A percentile compares a stretch with the other conserved stretches of the same genome.
phyloP scores from a whole-genome alignment of 176 grass and related monocot genomes.

The Chrysopogon serrulatus region DNA sequence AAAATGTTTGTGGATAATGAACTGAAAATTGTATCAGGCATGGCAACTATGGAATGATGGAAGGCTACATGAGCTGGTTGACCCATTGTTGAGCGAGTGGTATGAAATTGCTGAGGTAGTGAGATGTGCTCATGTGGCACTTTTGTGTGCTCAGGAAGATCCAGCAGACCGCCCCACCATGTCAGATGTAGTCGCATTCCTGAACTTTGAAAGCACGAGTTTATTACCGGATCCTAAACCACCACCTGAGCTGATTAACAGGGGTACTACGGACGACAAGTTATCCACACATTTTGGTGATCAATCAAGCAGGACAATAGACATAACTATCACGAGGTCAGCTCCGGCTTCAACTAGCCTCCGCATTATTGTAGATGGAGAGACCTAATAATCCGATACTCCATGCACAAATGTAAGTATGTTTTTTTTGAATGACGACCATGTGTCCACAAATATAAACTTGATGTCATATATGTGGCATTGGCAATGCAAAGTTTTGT shows the following conservation, averaged over 20 bases:
- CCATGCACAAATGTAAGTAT: too few species aligned
- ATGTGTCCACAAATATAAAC: too few species aligned
- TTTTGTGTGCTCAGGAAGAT: slow-evolving; percentile 42
- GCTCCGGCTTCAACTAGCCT: slow-evolving; percentile 5
- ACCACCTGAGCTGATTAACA: neutral
- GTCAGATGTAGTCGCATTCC: slow-evolving; percentile 2
- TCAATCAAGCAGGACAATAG: slow-evolving; percentile 23
- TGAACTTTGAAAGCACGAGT: neutral
- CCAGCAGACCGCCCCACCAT: slow-evolving; percentile 35
- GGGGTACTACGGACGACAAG: neutral
- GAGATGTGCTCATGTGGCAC: slow-evolving; percentile 10
- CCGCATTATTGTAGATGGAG: neutral
- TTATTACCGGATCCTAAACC: neutral
- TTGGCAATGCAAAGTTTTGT: too few species aligned
- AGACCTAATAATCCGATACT: too few species aligned
- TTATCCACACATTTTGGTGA: neutral
- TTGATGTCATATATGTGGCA: too few species aligned
- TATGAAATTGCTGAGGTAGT: neutral
- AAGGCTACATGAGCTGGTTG: slow-evolving; percentile 27
- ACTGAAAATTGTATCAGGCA: slow-evolving; percentile 4
- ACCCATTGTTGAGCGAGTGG: neutral
- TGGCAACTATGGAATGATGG: slow-evolving; percentile 31
- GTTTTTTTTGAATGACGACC: too few species aligned
- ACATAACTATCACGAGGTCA: slow-evolving; percentile 26
- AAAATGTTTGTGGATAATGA: neutral